Conservation (phyloP, 148 eudicot genomes). For the Rhododendron vialii region DNA sequence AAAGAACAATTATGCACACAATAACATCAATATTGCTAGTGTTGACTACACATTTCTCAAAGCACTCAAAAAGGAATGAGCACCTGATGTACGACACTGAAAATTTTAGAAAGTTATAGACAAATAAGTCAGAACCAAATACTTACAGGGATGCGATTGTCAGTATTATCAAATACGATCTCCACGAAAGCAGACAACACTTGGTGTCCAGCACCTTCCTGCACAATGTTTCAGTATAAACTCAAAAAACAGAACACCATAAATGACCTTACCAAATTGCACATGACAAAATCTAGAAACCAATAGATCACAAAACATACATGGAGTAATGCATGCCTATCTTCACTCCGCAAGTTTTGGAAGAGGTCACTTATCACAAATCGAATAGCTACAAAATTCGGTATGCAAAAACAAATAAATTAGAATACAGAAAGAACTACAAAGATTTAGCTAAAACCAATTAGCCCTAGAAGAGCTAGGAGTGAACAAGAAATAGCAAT, state of each 20-base stretch:
- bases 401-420: not conserved
- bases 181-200: conserved; percentile 95
- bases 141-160: conserved; percentile 90
- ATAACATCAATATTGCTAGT: not conserved
- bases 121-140: not conserved
- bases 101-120: not conserved
- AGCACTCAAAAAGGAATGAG: not conserved
- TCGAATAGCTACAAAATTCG: conserved; percentile 67
- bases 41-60: not conserved
- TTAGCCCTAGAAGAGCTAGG: not conserved
- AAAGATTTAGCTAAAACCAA: not conserved
- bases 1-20: not conserved
- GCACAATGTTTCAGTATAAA: conserved; percentile 13
- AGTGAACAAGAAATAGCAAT: conserved; percentile 3
- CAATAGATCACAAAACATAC: conserved; percentile 41
- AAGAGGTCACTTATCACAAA: conserved; percentile 96
- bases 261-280: conserved; percentile 10
- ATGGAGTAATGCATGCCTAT: conserved; percentile 85
- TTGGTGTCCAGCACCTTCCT: conserved; percentile 99
- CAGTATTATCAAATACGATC: conserved; percentile 93
- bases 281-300: not conserved
- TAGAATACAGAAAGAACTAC: not conserved
- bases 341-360: conserved; percentile 90
- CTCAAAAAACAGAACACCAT: not conserved
- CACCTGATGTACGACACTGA: not conserved